phyloP scores from a whole-genome alignment of 2,329 filamentous ascomycete species.

The Fusarium sp. region DNA sequence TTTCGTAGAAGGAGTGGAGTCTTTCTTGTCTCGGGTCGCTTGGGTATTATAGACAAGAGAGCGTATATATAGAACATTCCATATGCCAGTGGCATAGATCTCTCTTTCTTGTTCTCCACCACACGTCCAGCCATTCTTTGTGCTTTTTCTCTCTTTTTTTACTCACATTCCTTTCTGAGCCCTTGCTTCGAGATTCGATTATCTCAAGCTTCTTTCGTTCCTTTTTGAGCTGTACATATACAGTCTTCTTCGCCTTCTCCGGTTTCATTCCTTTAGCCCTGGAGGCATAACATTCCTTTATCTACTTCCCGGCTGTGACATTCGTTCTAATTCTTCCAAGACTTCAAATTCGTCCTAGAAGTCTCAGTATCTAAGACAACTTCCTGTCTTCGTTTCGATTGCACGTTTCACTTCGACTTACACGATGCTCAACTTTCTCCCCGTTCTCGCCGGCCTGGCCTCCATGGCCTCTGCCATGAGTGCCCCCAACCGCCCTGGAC shows the following conservation, averaged over 20 bases:
- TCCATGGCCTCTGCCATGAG: conserved; percentile 50
- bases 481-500: conserved; percentile 54
- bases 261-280: conserved; percentile 37
- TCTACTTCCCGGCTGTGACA: conserved; percentile 19
- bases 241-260: conserved; percentile 18
- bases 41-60: conserved; percentile 13
- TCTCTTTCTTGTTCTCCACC: conserved; percentile 18
- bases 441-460: conserved; percentile 35
- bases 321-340: neutral
- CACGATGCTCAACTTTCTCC: conserved; percentile 44
- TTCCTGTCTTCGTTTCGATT: neutral
- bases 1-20: conserved; percentile 19
- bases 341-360: conserved; percentile 1
- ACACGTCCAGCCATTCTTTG: conserved; percentile 37
- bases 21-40: conserved; percentile 7
- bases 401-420: conserved; percentile 26
- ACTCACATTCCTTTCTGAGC: conserved; percentile 23
- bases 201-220: conserved; percentile 27
- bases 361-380: conserved; percentile 9
- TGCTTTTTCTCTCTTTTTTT: conserved; percentile 8
- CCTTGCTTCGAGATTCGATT: conserved; percentile 29
- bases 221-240: conserved; percentile 6
- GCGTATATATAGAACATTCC: conserved; percentile 36
- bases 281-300: conserved; percentile 38
- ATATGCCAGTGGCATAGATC: conserved; percentile 4